Base-by-base conservation (phyloP, 306 rosid genomes). In the Hylodesmum podocarpum region DNA sequence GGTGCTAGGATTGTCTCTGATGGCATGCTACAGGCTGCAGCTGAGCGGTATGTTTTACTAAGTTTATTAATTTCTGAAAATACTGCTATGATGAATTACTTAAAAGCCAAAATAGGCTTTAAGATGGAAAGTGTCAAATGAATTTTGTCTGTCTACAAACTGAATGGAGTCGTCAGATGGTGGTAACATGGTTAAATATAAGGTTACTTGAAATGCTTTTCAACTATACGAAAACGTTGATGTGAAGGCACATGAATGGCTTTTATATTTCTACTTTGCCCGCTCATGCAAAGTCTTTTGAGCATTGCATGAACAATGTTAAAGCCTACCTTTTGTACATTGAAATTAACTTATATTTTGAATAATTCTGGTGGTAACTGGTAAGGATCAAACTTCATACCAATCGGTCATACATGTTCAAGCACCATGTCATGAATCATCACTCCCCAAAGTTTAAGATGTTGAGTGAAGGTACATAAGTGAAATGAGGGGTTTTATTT, bases 21-120 rank as follows among this genome's bases (percentile, higher is more conserved):
- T 73, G 99, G 98, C 79, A 96, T 96, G 99, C 91, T 96, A 63
- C 99, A 96, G 89, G 92, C 97, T 55, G 99, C 98, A 21, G 96
- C 98, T 5, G 99, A 92, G 86, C 89, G 99, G 99, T 96, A 91
- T 74, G 83, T 77, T 72, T 77, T 78, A 31, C 51, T 65, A 21
- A 27, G 47, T 40, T 77, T 39, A 44, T 44, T 69, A 68, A 50
- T 37, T 66, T 78, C 28, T 9, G 36, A 77, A 76, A 44, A 31
- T 73, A 47, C 51, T 24, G 40, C 66, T 40, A 29, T 83, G 28
- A 15, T 39, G 50, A 37, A 22, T 31, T 49, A 47, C 21, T 47
- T 65, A 16, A 18, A 46, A 24, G 33, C 65, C 34, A 73, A 72
- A 72, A 54, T 49, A 33, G 41, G 53, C 37, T 44, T 33, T 47